A percentile compares a stretch with the other conserved stretches of the same genome.
phyloP scores from a whole-genome alignment of 441 rosid species.

The Populus hybrid region DNA sequence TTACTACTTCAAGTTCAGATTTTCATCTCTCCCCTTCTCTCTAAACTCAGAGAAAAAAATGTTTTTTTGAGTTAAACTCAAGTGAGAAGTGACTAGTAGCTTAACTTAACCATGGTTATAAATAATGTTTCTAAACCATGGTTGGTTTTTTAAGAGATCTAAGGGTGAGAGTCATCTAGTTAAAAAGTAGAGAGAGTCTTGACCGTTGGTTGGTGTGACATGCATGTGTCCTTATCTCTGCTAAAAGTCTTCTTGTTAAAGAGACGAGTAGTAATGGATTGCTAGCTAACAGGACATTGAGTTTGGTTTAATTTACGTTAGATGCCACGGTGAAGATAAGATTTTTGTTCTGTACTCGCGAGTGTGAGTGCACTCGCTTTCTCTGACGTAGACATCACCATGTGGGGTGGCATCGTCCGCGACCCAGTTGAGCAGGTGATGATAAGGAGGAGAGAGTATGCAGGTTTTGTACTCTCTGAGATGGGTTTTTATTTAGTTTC shows the following conservation, averaged over 20 bases:
- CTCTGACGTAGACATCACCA: conserved; percentile 24
- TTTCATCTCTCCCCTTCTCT: conserved; percentile 5
- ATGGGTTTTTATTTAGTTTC: not conserved
- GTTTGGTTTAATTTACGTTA: conserved; percentile 13
- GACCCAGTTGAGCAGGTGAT: not conserved
- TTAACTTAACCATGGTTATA: conserved; percentile 36
- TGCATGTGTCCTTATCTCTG: conserved; percentile 81
- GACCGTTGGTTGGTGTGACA: conserved; percentile 51
- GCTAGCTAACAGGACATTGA: conserved; percentile 25
- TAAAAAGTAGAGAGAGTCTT: conserved; percentile 37
- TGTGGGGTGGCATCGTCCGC: conserved; percentile 15
- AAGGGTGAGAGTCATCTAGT: conserved; percentile 32
- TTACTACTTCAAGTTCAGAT: not conserved
- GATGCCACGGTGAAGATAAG: conserved; percentile 35
- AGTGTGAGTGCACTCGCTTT: conserved; percentile 19
- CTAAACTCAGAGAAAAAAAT: not conserved
- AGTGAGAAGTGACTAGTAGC: conserved; percentile 21
- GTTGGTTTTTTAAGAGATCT: conserved; percentile 36
- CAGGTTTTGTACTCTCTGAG: not conserved
- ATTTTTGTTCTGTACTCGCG: not conserved
- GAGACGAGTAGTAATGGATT: conserved; percentile 27
- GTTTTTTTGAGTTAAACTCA: conserved; percentile 17
- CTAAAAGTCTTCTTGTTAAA: conserved; percentile 17
- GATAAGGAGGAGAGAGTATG: not conserved
- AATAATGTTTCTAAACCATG: conserved; percentile 19